phyloP scores from a whole-genome alignment of 2,329 filamentous ascomycete species.

The Fusarium tjaetaba region DNA sequence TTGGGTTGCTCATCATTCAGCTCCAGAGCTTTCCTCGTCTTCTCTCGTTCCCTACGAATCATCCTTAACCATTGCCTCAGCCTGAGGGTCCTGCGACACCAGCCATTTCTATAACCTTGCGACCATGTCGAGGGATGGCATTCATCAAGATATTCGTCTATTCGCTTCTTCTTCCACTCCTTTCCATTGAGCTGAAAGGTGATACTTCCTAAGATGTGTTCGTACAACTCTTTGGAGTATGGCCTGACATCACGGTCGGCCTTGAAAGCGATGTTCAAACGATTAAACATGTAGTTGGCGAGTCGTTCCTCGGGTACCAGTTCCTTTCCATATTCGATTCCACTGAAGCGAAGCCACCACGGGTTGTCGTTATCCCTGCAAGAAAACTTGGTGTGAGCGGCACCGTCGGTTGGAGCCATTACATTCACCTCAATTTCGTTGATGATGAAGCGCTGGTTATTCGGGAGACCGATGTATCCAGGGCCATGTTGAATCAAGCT shows the following conservation, averaged over 20 bases:
- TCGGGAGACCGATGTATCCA: not conserved
- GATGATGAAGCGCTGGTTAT: not conserved
- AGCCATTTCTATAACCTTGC: not conserved
- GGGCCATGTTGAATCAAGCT: not conserved
- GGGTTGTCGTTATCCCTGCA: not conserved
- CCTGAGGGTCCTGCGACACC: not conserved
- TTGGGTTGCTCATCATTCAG: not conserved
- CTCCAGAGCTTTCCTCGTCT: not conserved
- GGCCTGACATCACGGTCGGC: rapidly evolving
- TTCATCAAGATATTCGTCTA: not conserved
- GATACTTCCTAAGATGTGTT: not conserved
- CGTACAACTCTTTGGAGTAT: not conserved
- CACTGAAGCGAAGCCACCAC: rapidly evolving
- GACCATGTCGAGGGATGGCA: not conserved
- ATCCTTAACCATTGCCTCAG: not conserved
- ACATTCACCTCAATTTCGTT: slow-evolving; percentile 7
- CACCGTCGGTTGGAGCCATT: slow-evolving; percentile 3
- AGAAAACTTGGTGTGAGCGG: not conserved
- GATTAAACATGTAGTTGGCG: rapidly evolving
- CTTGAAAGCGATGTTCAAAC: not conserved
- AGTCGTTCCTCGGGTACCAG: not conserved
- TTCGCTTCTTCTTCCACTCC: not conserved
- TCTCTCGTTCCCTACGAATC: not conserved
- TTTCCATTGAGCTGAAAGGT: not conserved
- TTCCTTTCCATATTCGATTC: rapidly evolving